These are phyloP conservation scores for Eutrema salsugineum DNA, from an alignment of 441 rosid genomes.

Conservation along the genomic window DNA sequence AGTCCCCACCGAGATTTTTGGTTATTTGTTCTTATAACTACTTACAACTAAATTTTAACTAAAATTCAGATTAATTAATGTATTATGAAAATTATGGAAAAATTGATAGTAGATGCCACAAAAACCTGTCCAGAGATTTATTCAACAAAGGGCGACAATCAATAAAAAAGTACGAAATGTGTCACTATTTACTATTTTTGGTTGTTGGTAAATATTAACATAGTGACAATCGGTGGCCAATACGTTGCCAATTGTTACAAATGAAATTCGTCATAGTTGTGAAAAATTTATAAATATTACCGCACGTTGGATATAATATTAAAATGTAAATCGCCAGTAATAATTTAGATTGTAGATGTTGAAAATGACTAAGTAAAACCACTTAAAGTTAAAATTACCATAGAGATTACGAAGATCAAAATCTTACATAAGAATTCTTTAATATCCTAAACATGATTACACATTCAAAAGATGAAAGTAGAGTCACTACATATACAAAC, in stretches of 20 bases:
- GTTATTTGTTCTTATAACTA: neutral
- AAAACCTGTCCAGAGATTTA: no score
- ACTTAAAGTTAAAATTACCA: neutral
- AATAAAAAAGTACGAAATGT: neutral
- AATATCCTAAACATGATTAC: neutral
- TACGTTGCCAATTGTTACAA: no score
- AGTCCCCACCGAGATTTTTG: neutral
- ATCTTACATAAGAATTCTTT: neutral
- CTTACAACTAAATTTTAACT: neutral
- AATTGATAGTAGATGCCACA: no score
- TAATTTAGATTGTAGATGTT: no score
- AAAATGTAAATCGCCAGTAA: neutral
- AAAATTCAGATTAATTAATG: no score
- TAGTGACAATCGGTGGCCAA: neutral
- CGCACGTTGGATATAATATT: neutral
- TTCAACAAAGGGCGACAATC: neutral
- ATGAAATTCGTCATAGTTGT: no score
- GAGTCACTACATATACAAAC: constrained; percentile 2
- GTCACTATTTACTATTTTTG: neutral
- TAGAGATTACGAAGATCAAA: constrained; percentile 1
- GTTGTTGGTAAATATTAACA: neutral
- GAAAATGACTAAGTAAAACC: neutral
- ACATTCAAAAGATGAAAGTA: neutral
- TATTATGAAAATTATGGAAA: no score
- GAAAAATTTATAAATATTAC: neutral